Conservation (phyloP, 1,284 basidiomycete genomes). For the Microbotryum scabiosae region DNA sequence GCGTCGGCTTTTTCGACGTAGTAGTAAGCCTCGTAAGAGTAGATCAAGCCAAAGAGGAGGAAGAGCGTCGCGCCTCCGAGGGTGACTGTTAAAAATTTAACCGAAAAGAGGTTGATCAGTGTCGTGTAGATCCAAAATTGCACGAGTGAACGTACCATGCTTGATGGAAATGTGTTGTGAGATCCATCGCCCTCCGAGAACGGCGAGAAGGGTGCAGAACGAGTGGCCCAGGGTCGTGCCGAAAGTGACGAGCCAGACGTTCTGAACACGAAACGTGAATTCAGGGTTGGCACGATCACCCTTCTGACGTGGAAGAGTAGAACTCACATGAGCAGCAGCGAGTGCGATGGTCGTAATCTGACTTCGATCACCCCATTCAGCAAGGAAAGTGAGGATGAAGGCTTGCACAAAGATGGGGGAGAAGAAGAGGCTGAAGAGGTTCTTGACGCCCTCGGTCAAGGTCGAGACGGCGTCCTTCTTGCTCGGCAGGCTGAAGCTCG, state of each 20-base stretch:
- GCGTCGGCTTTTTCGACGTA: slow-evolving; percentile 14
- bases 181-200: slow-evolving; percentile 79
- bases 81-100: slow-evolving; percentile 53
- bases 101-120: background rate
- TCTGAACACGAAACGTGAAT: slow-evolving; percentile 42
- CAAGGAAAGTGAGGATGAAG: slow-evolving; percentile 89
- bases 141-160: slow-evolving; percentile 60
- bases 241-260: slow-evolving; percentile 68
- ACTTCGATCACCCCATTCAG: slow-evolving; percentile 96
- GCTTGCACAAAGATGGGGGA: slow-evolving; percentile 93
- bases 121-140: too few species aligned
- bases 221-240: slow-evolving; percentile 86
- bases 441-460: slow-evolving; percentile 59
- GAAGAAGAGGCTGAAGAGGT: slow-evolving; percentile 71
- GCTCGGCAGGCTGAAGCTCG: slow-evolving; percentile 4
- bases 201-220: slow-evolving; percentile 79
- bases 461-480: slow-evolving; percentile 16
- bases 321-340: slow-evolving; percentile 83
- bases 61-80: slow-evolving; percentile 73
- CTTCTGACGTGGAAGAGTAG: background rate
- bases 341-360: slow-evolving; percentile 97
- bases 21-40: slow-evolving; percentile 39
- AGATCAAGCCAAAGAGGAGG: slow-evolving; percentile 58
- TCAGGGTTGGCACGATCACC: too few species aligned
- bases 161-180: slow-evolving; percentile 92